Conservation (phyloP, 805 yeast species). For the Wickerhamiella cacticola region DNA sequence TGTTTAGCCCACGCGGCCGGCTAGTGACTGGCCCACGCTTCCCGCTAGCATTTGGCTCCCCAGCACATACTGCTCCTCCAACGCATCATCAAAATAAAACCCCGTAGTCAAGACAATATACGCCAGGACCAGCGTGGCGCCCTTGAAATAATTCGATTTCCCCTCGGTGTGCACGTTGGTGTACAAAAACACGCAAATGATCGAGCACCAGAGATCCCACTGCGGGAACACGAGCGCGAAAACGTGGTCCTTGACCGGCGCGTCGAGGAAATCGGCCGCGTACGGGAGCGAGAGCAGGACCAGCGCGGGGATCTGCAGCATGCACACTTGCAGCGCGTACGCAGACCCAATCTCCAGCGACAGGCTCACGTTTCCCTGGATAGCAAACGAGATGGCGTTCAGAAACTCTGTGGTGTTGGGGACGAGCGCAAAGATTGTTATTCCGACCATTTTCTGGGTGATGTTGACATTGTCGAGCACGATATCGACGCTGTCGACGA, state of each 20-base stretch:
- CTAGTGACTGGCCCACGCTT: too few species aligned
- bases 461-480: conserved; percentile 70
- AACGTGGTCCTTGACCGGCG: conserved; percentile 26
- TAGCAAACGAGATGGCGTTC: conserved; percentile 93
- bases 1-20: too few species aligned
- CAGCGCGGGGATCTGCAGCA: conserved; percentile 84
- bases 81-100: conserved; percentile 49
- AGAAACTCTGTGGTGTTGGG: conserved; percentile 96
- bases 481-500: conserved; percentile 84
- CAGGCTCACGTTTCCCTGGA: conserved; percentile 88
- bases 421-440: conserved; percentile 88
- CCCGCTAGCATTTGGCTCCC: too few species aligned
- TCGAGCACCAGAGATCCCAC: conserved; percentile 85
- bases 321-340: conserved; percentile 88
- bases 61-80: conserved; percentile 6
- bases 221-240: conserved; percentile 83
- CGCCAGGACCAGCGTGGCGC: conserved; percentile 69
- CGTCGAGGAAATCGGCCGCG: conserved; percentile 15
- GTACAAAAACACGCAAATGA: conserved; percentile 76
- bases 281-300: conserved; percentile 56
- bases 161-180: conserved; percentile 95
- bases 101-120: conserved; percentile 70
- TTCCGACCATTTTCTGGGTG: conserved; percentile 80
- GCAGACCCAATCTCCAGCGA: conserved; percentile 98
- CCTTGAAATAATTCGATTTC: conserved; percentile 90